Conservation (phyloP, 805 yeast genomes). For the Saccharomycopsis oosterbeekiorum region DNA sequence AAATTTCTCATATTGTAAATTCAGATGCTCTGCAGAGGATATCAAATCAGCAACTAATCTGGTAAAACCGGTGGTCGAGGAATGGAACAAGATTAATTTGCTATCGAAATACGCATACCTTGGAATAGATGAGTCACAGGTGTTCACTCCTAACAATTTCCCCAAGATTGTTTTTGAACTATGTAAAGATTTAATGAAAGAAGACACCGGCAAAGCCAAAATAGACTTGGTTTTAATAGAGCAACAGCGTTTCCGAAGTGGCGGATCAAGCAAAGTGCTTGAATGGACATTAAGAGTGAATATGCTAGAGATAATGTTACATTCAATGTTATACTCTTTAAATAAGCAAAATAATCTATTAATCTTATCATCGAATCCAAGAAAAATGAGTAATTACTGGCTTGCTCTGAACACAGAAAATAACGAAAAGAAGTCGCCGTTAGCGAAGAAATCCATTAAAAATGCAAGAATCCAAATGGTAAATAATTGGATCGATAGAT, state of each 20-base stretch:
- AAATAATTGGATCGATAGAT: neutral
- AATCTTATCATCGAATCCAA: slow-evolving; percentile 5
- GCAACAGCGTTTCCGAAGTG: slow-evolving; percentile 13
- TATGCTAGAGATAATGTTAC: slow-evolving; percentile 14
- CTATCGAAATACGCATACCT: neutral
- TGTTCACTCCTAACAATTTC: slow-evolving; percentile 2
- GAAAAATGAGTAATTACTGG: slow-evolving; percentile 12
- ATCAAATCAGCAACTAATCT: neutral
- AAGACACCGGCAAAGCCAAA: neutral
- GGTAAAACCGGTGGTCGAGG: slow-evolving; percentile 6
- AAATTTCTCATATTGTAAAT: slow-evolving; percentile 17
- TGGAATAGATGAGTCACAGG: neutral
- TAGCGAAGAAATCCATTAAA: neutral
- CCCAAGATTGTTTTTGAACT: slow-evolving; percentile 3
- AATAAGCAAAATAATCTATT: neutral
- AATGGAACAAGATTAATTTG: slow-evolving; percentile 13
- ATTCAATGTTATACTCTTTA: slow-evolving; percentile 6
- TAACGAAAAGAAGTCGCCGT: too few species aligned
- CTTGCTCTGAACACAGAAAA: neutral
- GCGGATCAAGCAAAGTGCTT: slow-evolving; percentile 6
- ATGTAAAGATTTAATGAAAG: neutral
- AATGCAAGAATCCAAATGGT: slow-evolving; percentile 6
- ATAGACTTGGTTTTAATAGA: slow-evolving; percentile 12
- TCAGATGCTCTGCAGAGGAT: neutral
- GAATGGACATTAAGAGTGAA: slow-evolving; percentile 18